Percentiles rank a stretch among this genome's conserved stretches.
These are phyloP conservation scores for Botrytis paeoniae DNA, from an alignment of 2,329 filamentous ascomycete species.

Conservation along the genomic window DNA sequence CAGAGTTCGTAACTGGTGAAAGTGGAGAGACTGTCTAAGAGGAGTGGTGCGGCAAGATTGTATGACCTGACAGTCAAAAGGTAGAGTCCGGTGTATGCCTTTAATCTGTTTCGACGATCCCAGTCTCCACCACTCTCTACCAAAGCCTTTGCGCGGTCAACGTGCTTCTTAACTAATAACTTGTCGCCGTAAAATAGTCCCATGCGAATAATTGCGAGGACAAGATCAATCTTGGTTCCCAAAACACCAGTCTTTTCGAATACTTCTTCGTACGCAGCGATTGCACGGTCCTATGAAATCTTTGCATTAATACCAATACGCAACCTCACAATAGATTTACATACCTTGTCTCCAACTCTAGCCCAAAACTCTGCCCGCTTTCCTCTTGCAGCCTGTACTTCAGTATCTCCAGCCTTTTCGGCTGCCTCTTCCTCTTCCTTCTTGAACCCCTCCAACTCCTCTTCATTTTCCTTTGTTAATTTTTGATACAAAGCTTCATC, in stretches of 20 bases:
- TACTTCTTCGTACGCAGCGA: constrained; percentile 86
- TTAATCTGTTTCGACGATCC: constrained; percentile 96
- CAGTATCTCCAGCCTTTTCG: constrained; percentile 94
- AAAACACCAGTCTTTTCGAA: constrained; percentile 97
- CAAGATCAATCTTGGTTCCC: constrained; percentile 94
- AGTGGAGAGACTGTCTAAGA: constrained; percentile 94
- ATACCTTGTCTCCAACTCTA: constrained; percentile 90
- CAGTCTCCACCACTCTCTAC: constrained; percentile 96
- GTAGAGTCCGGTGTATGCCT: constrained; percentile 96
- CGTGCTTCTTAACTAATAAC: constrained; percentile 85
- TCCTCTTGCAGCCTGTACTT: constrained; percentile 86
- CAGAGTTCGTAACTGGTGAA: constrained; percentile 99
- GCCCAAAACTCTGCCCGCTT: constrained; percentile 97
- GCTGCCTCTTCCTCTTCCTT: constrained; percentile 91
- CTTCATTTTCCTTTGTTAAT: constrained; percentile 73
- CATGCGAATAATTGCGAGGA: constrained; percentile 93
- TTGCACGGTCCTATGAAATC: constrained; percentile 75
- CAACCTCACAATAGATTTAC: constrained; percentile 22
- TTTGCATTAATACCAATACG: constrained; percentile 24
- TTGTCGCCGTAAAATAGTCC: constrained; percentile 96
- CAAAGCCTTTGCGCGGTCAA: constrained; percentile 83
- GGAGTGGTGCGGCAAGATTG: constrained; percentile 81
- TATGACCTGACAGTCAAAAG: constrained; percentile 90
- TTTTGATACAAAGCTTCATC: constrained; percentile 83
- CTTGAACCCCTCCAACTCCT: constrained; percentile 71